Evolutionary conservation across 805 yeast genomes (phyloP), one percentile per base, ranked within the genome.

Genomic region (Wickerhamomyces rabaulensis): DNA sequence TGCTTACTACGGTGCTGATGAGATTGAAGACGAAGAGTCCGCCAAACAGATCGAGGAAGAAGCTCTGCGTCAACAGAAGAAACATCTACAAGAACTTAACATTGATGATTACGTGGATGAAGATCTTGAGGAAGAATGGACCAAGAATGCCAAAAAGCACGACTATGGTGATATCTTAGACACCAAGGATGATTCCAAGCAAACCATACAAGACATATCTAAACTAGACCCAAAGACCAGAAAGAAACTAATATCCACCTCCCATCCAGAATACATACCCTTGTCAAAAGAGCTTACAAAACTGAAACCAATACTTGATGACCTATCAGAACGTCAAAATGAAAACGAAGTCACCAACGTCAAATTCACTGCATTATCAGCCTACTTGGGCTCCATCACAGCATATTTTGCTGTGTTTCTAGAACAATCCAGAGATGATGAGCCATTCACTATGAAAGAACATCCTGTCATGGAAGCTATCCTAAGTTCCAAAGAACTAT

Each of bases 391-490:
- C 13, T 73, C 95, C 22, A 78, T 92, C 22, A 70, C 84, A 5
- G 77, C 90, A 6, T 92, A 90, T 63, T 79, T 92, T 57, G 85
- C 96, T 3, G 61, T 94, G 15, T 79, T 92, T 52, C 66, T 78
- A 16, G 80, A 80, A 35, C 75, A 78, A 40, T 60, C 83, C 36
- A 66, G 69, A 39, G 69, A 70, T 20, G 82, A 79, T 23, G 84
- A 80, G 43, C 70, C 74, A 3, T 76, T 81, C 50, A 68, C 78
- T 10, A 81, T 91, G 84, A 89, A 88, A 56, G 95, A 88, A 46
- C 92, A 86, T 54, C 86, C 92, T 3, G 84, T 92, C 2, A 92
- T 94, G 97, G 90, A 87, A 58, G 78, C 85, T 25, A 82, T 92
- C 29, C 69, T 92, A 45, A 81, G 85, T 44, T 75, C 94, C 3